Evolutionary conservation across 2,329 filamentous ascomycete genomes (phyloP).

Genomic region (Gremmenia infestans): DNA sequence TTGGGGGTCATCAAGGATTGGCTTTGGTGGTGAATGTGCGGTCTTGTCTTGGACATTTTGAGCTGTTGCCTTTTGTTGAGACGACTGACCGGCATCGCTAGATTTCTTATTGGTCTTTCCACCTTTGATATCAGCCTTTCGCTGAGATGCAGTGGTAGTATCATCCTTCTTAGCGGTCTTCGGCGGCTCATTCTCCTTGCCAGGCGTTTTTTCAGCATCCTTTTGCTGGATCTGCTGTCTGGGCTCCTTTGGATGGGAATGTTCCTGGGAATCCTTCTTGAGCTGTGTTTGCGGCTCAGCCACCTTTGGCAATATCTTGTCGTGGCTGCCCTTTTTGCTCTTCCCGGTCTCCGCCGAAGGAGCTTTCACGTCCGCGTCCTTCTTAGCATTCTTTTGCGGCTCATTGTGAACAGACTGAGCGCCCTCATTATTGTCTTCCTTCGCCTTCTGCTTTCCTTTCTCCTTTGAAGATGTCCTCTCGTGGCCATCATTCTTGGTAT

Average conservation of each 20-base stretch:
- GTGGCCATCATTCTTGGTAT: neutral
- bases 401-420: too few species aligned
- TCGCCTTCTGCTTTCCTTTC: too few species aligned
- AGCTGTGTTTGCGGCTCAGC: neutral
- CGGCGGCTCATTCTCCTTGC: neutral
- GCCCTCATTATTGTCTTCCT: too few species aligned
- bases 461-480: too few species aligned
- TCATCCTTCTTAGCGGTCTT: neutral
- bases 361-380: too few species aligned
- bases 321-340: too few species aligned
- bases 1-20: constrained; percentile 6
- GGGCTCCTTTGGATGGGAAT: neutral
- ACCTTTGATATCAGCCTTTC: constrained; percentile 12
- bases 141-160: constrained; percentile 3
- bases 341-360: too few species aligned
- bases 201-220: neutral
- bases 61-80: neutral
- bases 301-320: neutral
- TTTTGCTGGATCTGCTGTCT: neutral
- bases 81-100: neutral
- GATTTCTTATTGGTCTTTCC: neutral
- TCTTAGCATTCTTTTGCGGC: too few species aligned
- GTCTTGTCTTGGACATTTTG: neutral
- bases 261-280: neutral
- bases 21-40: neutral